These are phyloP conservation scores for Prunus yedoensis DNA, from an alignment of 331 rosid species.

Conservation along the genomic window DNA sequence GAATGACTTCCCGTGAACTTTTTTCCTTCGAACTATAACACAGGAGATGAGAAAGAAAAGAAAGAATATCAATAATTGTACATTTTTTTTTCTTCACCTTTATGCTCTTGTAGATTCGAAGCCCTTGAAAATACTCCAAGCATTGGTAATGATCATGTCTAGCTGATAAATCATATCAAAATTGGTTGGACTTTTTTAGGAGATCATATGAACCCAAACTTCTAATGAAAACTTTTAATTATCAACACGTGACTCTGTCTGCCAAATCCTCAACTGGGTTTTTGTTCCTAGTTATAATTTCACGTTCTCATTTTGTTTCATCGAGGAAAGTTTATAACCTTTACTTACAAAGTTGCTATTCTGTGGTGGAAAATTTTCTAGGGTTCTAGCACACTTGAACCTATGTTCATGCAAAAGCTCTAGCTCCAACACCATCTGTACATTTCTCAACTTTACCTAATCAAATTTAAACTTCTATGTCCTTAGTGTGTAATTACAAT, in stretches of 20 bases:
- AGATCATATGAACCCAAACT: conserved; percentile 26
- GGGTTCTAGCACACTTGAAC: conserved; percentile 34
- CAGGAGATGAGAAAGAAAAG: no score
- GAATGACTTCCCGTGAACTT: no score
- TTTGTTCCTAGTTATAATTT: conserved; percentile 33
- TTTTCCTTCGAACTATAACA: no score
- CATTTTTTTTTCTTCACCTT: not conserved
- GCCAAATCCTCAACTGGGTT: conserved; percentile 15
- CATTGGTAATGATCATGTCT: conserved; percentile 38
- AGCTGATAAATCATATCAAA: conserved; percentile 25
- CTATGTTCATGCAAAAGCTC: conserved; percentile 17
- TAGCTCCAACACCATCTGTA: conserved; percentile 1
- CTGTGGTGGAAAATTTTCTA: conserved; percentile 35
- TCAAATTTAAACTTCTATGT: conserved; percentile 42
- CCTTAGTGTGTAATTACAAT: conserved; percentile 19
- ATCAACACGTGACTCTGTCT: conserved; percentile 26
- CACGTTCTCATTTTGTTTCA: conserved; percentile 13
- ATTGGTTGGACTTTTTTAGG: conserved; percentile 28
- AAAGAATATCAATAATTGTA: not conserved
- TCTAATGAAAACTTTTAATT: conserved; percentile 1
- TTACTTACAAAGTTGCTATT: not conserved
- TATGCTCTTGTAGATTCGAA: not conserved
- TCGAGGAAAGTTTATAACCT: not conserved
- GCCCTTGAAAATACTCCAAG: conserved; percentile 32
- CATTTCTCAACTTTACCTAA: conserved; percentile 14